A percentile compares a stretch with the other conserved stretches of the same genome.
These are phyloP conservation scores for Colletotrichum spinosum DNA, from an alignment of 2,329 filamentous ascomycete species.

Conservation along the genomic window DNA sequence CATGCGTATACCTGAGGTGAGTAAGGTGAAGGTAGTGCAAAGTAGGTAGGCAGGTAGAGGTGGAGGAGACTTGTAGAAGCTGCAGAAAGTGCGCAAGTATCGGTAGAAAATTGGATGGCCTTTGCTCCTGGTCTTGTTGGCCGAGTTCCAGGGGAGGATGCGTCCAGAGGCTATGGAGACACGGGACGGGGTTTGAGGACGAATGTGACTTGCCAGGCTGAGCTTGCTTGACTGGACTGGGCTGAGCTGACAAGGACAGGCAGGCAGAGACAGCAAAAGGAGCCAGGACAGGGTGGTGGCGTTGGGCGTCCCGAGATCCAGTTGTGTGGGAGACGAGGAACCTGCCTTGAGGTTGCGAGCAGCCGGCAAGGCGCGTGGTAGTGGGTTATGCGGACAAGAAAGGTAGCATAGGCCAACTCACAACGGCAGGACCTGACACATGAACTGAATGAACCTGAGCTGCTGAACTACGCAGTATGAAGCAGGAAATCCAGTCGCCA, in stretches of 20 bases:
- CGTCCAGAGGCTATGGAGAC: neutral
- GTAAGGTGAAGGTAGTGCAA: neutral
- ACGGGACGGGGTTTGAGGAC: constrained; percentile 15
- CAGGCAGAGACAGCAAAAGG: neutral
- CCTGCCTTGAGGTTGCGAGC: too few relatives aligned
- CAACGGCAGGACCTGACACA: neutral
- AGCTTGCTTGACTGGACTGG: constrained; percentile 7
- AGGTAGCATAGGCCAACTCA: constrained; percentile 3
- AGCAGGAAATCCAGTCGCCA: too few relatives aligned
- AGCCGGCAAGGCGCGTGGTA: too few relatives aligned
- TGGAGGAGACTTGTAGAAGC: neutral
- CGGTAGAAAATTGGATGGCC: neutral
- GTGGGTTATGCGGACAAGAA: too few relatives aligned
- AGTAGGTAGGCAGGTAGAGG: neutral
- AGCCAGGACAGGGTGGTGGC: constrained; percentile 28
- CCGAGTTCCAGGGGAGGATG: constrained; percentile 5
- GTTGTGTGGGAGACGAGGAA: constrained; percentile 15
- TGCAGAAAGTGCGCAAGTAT: neutral
- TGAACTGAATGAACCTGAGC: neutral
- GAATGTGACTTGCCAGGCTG: constrained; percentile 7
- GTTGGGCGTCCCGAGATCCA: constrained; percentile 28
- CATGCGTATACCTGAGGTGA: neutral
- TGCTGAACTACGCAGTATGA: too few relatives aligned
- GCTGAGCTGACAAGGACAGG: constrained; percentile 26
- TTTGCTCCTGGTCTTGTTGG: constrained; percentile 1